Evolutionary conservation across 2,329 filamentous ascomycete species (phyloP), one percentile per base, ranked within the genome.

Genomic region (Aspergillaceae sp.): DNA sequence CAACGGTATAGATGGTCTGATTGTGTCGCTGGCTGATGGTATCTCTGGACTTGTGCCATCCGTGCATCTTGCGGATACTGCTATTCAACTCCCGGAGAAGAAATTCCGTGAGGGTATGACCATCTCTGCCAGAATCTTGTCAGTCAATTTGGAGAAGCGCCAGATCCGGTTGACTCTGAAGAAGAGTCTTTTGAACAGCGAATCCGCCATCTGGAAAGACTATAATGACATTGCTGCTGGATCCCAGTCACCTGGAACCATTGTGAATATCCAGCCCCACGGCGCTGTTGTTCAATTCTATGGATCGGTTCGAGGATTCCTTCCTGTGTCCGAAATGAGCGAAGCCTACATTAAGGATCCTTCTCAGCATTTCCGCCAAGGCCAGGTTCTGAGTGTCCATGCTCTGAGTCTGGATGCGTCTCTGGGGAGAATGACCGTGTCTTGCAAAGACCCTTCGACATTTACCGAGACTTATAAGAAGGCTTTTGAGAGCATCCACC

Each of bases 311-410:
- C 80, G 82, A 53, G 94, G 86, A 6, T 98, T 94, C 71, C 75
- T 98, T 45, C 92, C 92, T 2, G 83, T 94, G 0, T 87, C 87
- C 1, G 91, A 98, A 68, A 98, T 98, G 92, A 97, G 92, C 63
- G 92, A 98, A 64, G 89, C 90, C 7, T 96, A 85, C 61, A 96
- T 98, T 59, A 80, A 85, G 55, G 86, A 96, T 59, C 89, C 92
- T 4, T 80, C 79, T 40, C 83, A 94, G 59, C 90, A 97, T 67
- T 98, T 98, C 72, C 82, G 84, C 33, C 70, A 82, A 38, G 94
- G 92, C 0, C 92, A 98, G 64, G 91, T 94, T 1, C 84, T 98
- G 54, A 94, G 82, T 58, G 86, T 96, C 19, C 87, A 91, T 59
- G 82, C 94, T n/a, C 68, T 95, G 32, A 86, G 84, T 42, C 81